Base-by-base conservation (phyloP, 805 yeast species). In the Saturnispora saitoi region DNA sequence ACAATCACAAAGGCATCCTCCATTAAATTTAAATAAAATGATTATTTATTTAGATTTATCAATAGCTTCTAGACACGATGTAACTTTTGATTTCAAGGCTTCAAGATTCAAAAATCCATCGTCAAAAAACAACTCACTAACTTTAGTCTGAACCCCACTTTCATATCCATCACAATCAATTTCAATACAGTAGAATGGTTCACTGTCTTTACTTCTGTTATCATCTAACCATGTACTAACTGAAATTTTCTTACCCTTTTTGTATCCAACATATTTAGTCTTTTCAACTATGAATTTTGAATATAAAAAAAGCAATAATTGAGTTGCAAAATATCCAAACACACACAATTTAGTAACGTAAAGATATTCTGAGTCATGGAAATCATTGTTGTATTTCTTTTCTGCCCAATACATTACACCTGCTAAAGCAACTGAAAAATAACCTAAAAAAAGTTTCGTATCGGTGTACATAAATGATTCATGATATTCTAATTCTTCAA, bases 391-490 rank as follows among this genome's bases (percentile, higher is more conserved):
- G 48, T 59, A 66, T 50, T 74, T 70, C 59, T 77, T 78, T 50
- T 78, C 84, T 26, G 71, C 49, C 50, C 67, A 67, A 57, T 69
- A 78, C 51, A 76, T 62, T 19, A 61, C 59, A 2, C 70, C 81
- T 8, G 80, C 73, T 28, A 71, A 57, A 4, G 63, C 63, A 12
- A 76, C 78, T 4, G 78, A 70, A 31, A 64, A 32, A 50, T 72
- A 69, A 0, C 82, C 82, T 32, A 78, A 61, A 2, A 68, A 77
- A 26, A 78, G 59, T 57, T 75, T 76, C 38, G 67, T 57, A 55
- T 78, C 83, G 31, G 59, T 56, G 15, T 75, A 52, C 12, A 52
- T 54, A 54, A 77, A 78, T 26, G 75, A 69, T 56, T 78, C 78
- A 11, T 62, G 61, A 54, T 67, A 78, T 3, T 78, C 80, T 11